A percentile compares a stretch with the other conserved stretches of the same genome.
phyloP scores from a whole-genome alignment of 352 stramenopile species.

The Hyaloperonospora arabidopsidis region DNA sequence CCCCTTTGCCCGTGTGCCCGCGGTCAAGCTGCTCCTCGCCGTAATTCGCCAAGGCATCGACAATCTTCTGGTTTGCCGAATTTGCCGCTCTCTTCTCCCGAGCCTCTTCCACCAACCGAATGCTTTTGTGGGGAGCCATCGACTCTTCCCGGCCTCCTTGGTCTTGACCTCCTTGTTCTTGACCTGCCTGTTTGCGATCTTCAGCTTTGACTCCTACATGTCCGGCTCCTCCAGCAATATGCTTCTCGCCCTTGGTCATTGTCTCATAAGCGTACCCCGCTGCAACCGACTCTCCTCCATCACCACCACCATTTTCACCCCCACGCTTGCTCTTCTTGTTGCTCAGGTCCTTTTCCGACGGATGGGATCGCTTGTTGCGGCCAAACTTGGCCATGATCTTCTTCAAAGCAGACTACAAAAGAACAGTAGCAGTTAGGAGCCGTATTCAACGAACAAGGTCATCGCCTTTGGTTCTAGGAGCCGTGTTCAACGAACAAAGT shows the following conservation, averaged over 20 bases:
- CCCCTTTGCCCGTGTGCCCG: constrained; percentile 68
- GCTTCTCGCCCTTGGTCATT: no score
- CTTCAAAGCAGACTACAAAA: constrained; percentile 22
- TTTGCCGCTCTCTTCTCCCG: constrained; percentile 36
- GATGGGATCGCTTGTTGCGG: constrained; percentile 16
- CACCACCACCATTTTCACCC: constrained; percentile 10
- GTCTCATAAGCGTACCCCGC: no score
- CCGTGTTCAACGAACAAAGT: neutral
- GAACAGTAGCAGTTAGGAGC: neutral
- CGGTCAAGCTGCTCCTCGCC: constrained; percentile 45
- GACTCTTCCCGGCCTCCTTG: constrained; percentile 16
- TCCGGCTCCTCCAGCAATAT: no score
- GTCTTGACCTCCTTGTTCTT: constrained; percentile 1
- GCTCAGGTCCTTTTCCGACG: constrained; percentile 10
- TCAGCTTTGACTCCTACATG: no score
- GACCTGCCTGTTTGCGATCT: no score
- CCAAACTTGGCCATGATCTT: constrained; percentile 25
- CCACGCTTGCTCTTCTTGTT: constrained; percentile 19
- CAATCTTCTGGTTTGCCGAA: constrained; percentile 62
- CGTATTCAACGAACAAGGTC: neutral
- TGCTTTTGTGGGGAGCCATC: constrained; percentile 49
- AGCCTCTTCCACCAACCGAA: constrained; percentile 47
- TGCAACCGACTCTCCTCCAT: neutral
- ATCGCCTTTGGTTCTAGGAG: neutral
- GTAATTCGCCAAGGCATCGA: constrained; percentile 64